phyloP scores from a whole-genome alignment of 2,329 filamentous ascomycete genomes.

The Colletotrichum neosansevieriae region DNA sequence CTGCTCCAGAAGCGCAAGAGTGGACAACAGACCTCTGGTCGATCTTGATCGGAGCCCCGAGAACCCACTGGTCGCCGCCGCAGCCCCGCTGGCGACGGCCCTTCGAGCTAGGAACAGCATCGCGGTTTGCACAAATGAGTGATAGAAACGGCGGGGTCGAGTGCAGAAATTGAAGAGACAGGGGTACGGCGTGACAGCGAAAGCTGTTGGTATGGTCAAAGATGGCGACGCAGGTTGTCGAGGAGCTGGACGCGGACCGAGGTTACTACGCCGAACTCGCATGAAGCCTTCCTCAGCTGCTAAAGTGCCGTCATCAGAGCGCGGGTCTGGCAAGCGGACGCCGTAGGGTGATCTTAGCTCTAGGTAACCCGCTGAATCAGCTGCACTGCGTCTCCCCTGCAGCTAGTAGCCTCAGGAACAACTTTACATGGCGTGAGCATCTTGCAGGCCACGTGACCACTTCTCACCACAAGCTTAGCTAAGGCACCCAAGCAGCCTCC shows the following conservation, averaged over 20 bases:
- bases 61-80: constrained; percentile 43
- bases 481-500: neutral
- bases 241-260: constrained; percentile 54
- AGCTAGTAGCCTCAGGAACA: constrained; percentile 9
- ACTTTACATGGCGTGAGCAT: too few relatives aligned
- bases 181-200: neutral
- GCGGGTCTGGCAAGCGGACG: neutral
- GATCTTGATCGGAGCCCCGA: constrained; percentile 44
- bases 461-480: neutral
- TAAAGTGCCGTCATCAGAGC: constrained; percentile 33
- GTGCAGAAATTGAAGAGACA: neutral
- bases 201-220: neutral
- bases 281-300: constrained; percentile 31
- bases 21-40: constrained; percentile 74
- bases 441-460: neutral
- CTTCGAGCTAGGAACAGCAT: constrained; percentile 49
- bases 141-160: neutral
- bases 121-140: constrained; percentile 26
- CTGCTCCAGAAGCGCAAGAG: constrained; percentile 92
- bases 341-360: constrained; percentile 7
- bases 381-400: too few relatives aligned
- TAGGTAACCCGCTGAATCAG: too few relatives aligned
- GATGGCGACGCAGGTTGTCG: constrained; percentile 9
- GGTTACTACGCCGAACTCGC: constrained; percentile 43
- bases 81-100: constrained; percentile 39